These are phyloP conservation scores for Beta lomatogona DNA, from an alignment of 179 eudicot genomes.

Conservation along the genomic window DNA sequence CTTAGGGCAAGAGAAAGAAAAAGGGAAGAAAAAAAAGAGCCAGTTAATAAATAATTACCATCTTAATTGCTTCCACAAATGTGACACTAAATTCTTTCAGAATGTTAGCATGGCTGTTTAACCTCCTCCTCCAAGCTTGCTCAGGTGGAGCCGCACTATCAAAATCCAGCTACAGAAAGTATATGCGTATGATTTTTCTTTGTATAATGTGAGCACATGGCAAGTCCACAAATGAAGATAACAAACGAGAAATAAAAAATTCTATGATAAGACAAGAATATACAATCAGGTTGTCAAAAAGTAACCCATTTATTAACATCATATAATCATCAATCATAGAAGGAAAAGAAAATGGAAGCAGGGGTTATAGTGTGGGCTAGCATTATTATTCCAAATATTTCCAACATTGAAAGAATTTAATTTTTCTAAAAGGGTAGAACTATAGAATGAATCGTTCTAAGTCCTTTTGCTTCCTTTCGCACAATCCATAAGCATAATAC, in stretches of 20 bases:
- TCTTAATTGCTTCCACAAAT: constrained; percentile 87
- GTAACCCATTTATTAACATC: neutral
- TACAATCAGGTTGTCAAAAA: neutral
- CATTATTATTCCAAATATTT: neutral
- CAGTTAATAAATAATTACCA: constrained; percentile 48
- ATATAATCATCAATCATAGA: neutral
- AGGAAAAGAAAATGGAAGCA: neutral
- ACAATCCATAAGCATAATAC: neutral
- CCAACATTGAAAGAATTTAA: neutral
- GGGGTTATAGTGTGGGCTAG: neutral
- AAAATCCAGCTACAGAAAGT: constrained; percentile 66
- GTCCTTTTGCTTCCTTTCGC: neutral
- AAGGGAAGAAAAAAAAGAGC: neutral
- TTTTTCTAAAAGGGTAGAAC: neutral
- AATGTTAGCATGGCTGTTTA: constrained; percentile 84
- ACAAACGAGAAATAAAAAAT: neutral
- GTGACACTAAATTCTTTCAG: constrained; percentile 96
- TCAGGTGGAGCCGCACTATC: constrained; percentile 95
- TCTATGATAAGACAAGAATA: neutral
- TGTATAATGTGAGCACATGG: neutral
- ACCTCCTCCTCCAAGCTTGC: constrained; percentile 94
- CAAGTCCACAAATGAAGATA: neutral
- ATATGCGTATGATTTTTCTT: neutral
- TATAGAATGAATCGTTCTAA: neutral
- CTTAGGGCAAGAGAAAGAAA: neutral